phyloP scores from a whole-genome alignment of 2,329 filamentous ascomycete species.

The Diaporthe australafricana region DNA sequence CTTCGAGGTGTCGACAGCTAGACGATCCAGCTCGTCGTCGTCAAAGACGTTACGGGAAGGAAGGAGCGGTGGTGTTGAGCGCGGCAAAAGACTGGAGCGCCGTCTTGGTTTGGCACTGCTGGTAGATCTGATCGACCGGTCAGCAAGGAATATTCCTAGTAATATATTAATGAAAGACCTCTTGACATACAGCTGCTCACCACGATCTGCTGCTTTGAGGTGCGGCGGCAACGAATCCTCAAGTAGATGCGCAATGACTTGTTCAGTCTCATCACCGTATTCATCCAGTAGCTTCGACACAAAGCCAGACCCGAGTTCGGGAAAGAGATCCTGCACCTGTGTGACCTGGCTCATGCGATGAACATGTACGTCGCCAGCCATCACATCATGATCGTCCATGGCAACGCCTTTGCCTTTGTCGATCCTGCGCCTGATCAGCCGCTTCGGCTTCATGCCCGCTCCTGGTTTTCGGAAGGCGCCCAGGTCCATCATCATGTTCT shows the following conservation, averaged over 20 bases:
- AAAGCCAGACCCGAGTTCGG: conserved; percentile 86
- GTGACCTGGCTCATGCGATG: conserved; percentile 87
- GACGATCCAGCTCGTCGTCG: conserved; percentile 80
- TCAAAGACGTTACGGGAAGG: conserved; percentile 80
- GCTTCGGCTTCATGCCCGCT: conserved; percentile 61
- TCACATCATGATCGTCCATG: conserved; percentile 50
- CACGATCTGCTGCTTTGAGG: conserved; percentile 72
- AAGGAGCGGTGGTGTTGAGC: conserved; percentile 67
- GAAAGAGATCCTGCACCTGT: conserved; percentile 94
- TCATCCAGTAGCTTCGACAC: conserved; percentile 82
- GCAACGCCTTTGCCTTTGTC: conserved; percentile 74
- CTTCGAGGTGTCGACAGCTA: conserved; percentile 73
- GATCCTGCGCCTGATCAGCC: conserved; percentile 63
- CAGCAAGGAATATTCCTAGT: conserved; percentile 39
- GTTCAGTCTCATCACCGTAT: conserved; percentile 81
- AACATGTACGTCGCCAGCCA: conserved; percentile 70
- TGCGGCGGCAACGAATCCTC: conserved; percentile 80
- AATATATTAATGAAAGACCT: conserved; percentile 19
- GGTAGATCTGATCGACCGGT: conserved; percentile 39
- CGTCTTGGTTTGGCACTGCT: conserved; percentile 41
- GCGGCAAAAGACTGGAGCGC: conserved; percentile 62
- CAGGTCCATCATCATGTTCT: conserved; percentile 70
- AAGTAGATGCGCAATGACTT: conserved; percentile 83
- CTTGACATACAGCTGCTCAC: conserved; percentile 69
- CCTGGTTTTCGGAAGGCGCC: conserved; percentile 70